A percentile compares a stretch with the other conserved stretches of the same genome.
These are phyloP conservation scores for Phytophthora quininea DNA, from an alignment of 352 stramenopile species.

Conservation along the genomic window DNA sequence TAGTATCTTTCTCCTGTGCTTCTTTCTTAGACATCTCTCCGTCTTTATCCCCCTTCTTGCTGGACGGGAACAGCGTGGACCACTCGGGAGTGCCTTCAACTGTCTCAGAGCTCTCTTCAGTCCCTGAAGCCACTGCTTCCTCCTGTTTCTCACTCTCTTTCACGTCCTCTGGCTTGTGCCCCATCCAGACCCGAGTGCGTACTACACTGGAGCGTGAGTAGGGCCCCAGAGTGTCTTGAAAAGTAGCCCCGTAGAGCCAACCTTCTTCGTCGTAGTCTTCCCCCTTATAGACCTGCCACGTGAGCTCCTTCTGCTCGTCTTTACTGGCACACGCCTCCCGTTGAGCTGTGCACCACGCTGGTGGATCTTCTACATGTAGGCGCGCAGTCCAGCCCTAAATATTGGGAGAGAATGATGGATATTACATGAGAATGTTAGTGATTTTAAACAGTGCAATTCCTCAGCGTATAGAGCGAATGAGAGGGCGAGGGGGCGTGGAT, in stretches of 20 bases:
- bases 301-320: conserved; percentile 63
- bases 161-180: conserved; percentile 38
- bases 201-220: conserved; percentile 73
- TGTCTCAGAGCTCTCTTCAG: conserved; percentile 19
- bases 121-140: conserved; percentile 1
- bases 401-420: conserved; percentile 1
- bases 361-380: conserved; percentile 73
- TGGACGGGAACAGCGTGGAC: conserved; percentile 48
- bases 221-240: conserved; percentile 63
- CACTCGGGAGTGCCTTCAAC: conserved; percentile 30
- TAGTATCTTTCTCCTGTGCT: background rate
- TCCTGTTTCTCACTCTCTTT: conserved; percentile 26
- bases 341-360: conserved; percentile 63
- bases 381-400: conserved; percentile 75
- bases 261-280: conserved; percentile 87
- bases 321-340: conserved; percentile 49
- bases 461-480: background rate
- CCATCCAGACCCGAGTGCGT: conserved; percentile 85
- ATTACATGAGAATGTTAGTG: conserved; percentile 5
- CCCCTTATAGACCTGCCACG: conserved; percentile 83
- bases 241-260: conserved; percentile 81
- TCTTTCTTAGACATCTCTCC: conserved; percentile 2
- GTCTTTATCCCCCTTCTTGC: conserved; percentile 10
- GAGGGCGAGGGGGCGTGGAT: background rate
- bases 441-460: conserved; percentile 1